These are phyloP conservation scores for Eucalyptus erythrocorys DNA, from an alignment of 345 rosid genomes.

Conservation along the genomic window DNA sequence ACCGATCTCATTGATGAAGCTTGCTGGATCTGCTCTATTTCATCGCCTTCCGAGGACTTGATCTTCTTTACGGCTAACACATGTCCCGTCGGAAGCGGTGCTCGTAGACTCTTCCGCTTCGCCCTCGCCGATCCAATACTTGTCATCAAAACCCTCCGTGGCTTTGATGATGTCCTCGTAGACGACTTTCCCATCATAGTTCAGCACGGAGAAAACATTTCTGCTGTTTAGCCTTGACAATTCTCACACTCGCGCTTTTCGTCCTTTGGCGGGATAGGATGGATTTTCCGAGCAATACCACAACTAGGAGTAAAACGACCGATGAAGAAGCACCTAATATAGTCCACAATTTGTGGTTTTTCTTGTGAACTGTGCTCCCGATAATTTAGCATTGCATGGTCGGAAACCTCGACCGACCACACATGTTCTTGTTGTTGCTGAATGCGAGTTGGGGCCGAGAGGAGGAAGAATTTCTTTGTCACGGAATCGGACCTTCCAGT, in stretches of 20 bases:
- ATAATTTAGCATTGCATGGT: not conserved
- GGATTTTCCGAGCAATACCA: not conserved
- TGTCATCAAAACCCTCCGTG: not conserved
- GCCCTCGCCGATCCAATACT: not conserved
- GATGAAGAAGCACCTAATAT: not conserved
- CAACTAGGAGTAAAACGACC: not conserved
- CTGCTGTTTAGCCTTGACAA: not conserved
- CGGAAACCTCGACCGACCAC: not conserved
- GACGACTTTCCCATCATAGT: not conserved
- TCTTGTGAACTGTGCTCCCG: not conserved
- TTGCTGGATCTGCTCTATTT: not conserved
- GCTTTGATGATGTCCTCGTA: not conserved
- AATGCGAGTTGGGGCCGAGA: not conserved
- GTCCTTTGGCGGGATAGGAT: not conserved
- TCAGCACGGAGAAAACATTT: not conserved
- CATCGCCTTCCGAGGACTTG: not conserved
- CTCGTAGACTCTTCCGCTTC: not conserved
- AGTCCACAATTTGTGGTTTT: not conserved
- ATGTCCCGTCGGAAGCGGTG: not conserved
- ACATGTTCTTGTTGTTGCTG: not conserved
- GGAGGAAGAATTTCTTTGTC: not conserved
- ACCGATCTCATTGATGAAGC: not conserved
- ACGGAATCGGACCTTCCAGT: not conserved
- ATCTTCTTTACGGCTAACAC: not conserved
- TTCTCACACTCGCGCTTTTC: not conserved